phyloP scores from a whole-genome alignment of 1,284 basidiomycete species.

The Sporisorium scitamineum region DNA sequence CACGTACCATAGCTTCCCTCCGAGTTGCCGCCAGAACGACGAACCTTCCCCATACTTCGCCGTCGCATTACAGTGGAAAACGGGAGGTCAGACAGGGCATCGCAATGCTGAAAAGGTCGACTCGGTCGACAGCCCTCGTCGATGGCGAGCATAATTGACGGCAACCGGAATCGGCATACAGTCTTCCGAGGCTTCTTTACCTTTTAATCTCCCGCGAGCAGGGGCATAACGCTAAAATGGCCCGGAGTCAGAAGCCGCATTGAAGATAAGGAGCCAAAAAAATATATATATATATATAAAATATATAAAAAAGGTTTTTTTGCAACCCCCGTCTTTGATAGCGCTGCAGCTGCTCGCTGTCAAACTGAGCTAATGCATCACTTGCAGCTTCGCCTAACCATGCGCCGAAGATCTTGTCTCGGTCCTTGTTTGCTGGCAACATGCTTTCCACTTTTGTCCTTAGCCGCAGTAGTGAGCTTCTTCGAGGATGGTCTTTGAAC shows the following conservation, averaged over 20 bases:
- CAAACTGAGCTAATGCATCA: conserved; percentile 20
- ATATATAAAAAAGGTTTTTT: background rate
- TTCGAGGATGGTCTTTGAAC: background rate
- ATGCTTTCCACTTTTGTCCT: background rate
- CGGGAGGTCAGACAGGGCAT: background rate
- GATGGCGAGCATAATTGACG: background rate
- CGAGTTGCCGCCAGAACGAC: background rate
- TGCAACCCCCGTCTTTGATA: background rate
- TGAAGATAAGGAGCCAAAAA: conserved; percentile 1
- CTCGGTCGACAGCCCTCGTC: background rate
- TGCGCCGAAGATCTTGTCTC: conserved; percentile 26
- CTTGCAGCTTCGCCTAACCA: conserved; percentile 22
- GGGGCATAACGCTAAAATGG: background rate
- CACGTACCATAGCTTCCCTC: background rate
- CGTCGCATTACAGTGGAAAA: background rate
- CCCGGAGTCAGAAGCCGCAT: background rate
- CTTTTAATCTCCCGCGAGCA: background rate
- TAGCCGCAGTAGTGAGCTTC: background rate
- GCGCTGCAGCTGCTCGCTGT: conserved; percentile 2
- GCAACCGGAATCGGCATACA: background rate
- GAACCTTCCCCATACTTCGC: background rate
- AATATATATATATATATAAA: too few relatives aligned
- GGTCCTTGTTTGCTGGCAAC: conserved; percentile 5
- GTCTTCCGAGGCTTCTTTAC: background rate
- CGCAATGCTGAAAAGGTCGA: background rate